Base-by-base conservation (phyloP, 2,329 filamentous ascomycete species). In the Acrocalymma vagum region DNA sequence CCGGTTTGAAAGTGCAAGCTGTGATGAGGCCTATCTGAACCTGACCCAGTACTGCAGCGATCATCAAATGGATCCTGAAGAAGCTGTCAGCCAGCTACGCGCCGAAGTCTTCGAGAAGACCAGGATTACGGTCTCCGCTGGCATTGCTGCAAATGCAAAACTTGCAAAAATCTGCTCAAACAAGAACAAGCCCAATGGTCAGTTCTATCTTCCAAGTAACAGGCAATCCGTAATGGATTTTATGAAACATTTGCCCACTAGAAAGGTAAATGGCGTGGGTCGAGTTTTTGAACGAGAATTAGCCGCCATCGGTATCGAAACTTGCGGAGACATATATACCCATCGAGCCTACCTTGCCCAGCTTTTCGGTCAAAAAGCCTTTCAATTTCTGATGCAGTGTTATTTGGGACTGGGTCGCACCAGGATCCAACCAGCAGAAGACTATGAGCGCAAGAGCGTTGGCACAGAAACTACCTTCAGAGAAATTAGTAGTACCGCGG, bases 101-200 rank as follows among this genome's bases (percentile, higher is more conserved):
- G 77, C 78, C 9, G 84, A 95, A 59, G 83, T 99, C 1, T 78
- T 87, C 24, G 81, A 89, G 45, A 84, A 82, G 58, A 87, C 90
- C 0, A 84, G 86, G 25, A 86, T 99, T 41, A 96, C 92, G 0
- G 86, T 99, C 3, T 96, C 92, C 11, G 94, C 93, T 1, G 94
- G 94, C 1, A 96, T 99, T 45, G 93, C 91, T 1, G 88, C 90
- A 1, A 99, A 99, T 67, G 86, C 92, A 0, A 93, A 91, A 63
- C 78, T 99, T 10, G 93, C 94, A 20, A 99, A 99, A 71, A 96
- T 99, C 21, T 90, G 88, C 58, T 95, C 90, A 13, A 96, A 99
- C 63, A 83, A 87, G 67, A 96, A 97, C 70, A 99, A 99, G 63
- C 94, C 94, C 0, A 95, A 99, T 57, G 94, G 94, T 0, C 94